These are phyloP conservation scores for Chaetomium olivaceum DNA, from an alignment of 2,329 filamentous ascomycete species.

Conservation along the genomic window DNA sequence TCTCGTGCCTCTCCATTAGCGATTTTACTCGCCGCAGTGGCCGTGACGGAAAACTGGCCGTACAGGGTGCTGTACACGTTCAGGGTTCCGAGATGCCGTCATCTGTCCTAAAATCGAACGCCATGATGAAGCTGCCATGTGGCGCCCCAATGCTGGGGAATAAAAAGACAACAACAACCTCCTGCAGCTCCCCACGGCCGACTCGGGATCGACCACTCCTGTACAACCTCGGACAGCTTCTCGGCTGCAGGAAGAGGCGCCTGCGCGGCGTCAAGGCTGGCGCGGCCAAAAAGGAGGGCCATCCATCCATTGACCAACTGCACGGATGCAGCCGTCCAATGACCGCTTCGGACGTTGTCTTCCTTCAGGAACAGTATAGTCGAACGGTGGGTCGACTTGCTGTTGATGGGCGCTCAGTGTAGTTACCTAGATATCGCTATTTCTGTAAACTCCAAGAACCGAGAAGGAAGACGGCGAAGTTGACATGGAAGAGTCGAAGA, in stretches of 20 bases:
- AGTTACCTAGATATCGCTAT: background rate
- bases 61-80: background rate
- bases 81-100: conserved; percentile 6
- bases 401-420: background rate
- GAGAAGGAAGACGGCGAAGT: background rate
- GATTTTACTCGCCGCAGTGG: background rate
- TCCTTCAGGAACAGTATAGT: conserved; percentile 5
- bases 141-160: conserved; percentile 4
- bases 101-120: conserved; percentile 7
- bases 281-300: background rate
- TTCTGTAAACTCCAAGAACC: background rate
- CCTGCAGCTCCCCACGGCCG: conserved; percentile 13
- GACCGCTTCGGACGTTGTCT: background rate
- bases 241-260: conserved; percentile 17
- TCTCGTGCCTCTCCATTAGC: background rate
- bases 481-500: background rate
- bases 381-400: background rate
- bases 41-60: background rate
- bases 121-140: conserved; percentile 23
- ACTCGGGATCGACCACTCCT: conserved; percentile 13
- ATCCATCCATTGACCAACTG: conserved; percentile 4
- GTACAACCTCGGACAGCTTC: conserved; percentile 20
- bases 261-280: conserved; percentile 12
- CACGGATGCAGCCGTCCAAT: conserved; percentile 12
- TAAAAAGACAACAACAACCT: background rate